Evolutionary conservation across 2,329 filamentous ascomycete genomes (phyloP).

Genomic region (Fusarium sp.): DNA sequence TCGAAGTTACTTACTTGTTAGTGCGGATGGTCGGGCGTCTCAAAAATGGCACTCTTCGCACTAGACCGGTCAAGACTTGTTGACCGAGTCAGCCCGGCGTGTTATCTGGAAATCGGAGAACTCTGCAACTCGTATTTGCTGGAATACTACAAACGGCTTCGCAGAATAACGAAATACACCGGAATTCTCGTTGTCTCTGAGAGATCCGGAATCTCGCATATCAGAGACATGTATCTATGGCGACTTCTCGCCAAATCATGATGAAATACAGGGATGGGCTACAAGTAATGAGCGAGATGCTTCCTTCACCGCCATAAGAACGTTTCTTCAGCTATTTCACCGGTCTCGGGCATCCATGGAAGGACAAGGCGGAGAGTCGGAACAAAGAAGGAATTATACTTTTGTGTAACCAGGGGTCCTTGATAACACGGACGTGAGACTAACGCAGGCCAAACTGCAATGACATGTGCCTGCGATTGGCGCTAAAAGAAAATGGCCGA

Average conservation of each 20-base stretch:
- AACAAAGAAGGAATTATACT: conserved; percentile 5
- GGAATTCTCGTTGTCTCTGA: background rate
- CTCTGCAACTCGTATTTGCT: background rate
- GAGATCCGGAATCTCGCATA: background rate
- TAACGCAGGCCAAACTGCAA: conserved; percentile 33
- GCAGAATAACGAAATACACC: background rate
- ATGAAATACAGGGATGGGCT: background rate
- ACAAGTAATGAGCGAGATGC: background rate
- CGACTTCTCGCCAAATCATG: conserved; percentile 14
- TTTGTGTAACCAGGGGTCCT: conserved; percentile 23
- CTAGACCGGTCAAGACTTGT: conserved; percentile 22
- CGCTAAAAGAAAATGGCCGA: conserved; percentile 38
- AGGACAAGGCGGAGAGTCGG: conserved; percentile 1
- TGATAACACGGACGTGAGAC: conserved; percentile 11
- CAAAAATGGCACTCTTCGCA: conserved; percentile 27
- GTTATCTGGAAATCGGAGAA: conserved; percentile 3
- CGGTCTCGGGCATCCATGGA: conserved; percentile 7
- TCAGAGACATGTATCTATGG: conserved; percentile 1
- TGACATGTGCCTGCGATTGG: conserved; percentile 17
- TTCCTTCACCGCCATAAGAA: conserved; percentile 24
- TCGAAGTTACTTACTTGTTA: conserved; percentile 22
- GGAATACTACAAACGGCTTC: background rate
- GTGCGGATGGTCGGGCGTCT: conserved; percentile 32
- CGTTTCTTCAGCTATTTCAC: background rate
- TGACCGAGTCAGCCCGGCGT: conserved; percentile 22